Percentiles rank a stretch among this genome's conserved stretches.
phyloP scores from a whole-genome alignment of 441 rosid species.

The Jatropha podagrica region DNA sequence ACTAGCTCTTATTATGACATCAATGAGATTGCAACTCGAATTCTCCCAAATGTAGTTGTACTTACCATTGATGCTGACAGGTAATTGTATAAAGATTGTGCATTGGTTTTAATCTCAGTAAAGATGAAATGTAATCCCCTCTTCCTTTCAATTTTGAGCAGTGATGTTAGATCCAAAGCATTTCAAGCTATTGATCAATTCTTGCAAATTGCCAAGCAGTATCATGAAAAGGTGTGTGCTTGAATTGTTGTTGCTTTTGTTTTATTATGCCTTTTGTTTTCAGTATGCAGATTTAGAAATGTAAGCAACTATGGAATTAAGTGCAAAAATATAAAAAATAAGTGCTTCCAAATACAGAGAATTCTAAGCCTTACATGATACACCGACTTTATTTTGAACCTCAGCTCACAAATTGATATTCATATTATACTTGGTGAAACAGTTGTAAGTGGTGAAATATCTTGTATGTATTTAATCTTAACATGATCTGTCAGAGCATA shows the following conservation, averaged over 20 bases:
- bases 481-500: neutral
- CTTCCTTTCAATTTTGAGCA: conserved; percentile 34
- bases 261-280: conserved; percentile 1
- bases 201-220: conserved; percentile 83
- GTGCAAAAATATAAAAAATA: too few relatives aligned
- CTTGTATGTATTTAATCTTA: neutral
- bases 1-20: conserved; percentile 88
- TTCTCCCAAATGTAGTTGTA: conserved; percentile 87
- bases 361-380: neutral
- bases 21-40: conserved; percentile 89
- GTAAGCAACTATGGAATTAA: neutral
- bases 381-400: neutral
- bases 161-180: conserved; percentile 94
- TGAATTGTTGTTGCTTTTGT: conserved; percentile 13
- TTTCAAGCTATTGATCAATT: conserved; percentile 97
- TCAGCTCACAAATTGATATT: too few relatives aligned
- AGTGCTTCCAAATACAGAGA: too few relatives aligned
- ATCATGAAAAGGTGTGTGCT: conserved; percentile 71
- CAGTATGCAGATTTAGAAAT: conserved; percentile 5
- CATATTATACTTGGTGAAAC: neutral
- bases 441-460: neutral
- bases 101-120: conserved; percentile 3
- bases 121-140: conserved; percentile 8
- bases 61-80: conserved; percentile 95
- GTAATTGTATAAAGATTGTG: conserved; percentile 33